Evolutionary conservation across 2,329 filamentous ascomycete genomes (phyloP), one percentile per base, ranked within the genome.

Genomic region (Fusarium nodosum): DNA sequence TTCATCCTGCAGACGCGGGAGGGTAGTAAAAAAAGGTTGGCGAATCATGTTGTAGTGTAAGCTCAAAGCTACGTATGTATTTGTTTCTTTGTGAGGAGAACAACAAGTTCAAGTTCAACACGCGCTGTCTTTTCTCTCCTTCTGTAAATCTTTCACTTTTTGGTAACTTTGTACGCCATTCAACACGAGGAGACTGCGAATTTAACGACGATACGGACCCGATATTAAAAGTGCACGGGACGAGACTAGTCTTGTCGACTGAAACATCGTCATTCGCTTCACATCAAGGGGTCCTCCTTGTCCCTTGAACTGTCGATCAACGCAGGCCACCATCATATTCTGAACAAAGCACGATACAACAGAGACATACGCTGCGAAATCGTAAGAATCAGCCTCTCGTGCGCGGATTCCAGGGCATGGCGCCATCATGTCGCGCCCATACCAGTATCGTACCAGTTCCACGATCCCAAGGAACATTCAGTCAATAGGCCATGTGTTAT

Each of bases 381-480:
- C n/a, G 9, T n/a, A n/a, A 20, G 31, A 36, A 42, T 16, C 15
- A 55, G 46, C 9, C 57, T 24, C 24, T 44, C 20, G 42, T 33
- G 30, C 12, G 50, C 41, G 20, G 31, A 46, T 52, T 45, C 16
- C 56, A 54, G 72, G 76, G 71, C 63, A 78, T 77, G 77, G 77
- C 76, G 61, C 62, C 66, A 74, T 54, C 56, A 79, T 79, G 77
- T 74, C 72, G 53, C 68, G 61, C 68, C 66, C 65, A 60, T 67
- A 66, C 62, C 58, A 74, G 55, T 55, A 69, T 54, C 60, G 51
- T 36, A 60, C 56, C 56, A 66, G 54, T 54, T 58, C 63, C 46
- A 58, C 53, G 51, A 64, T 69, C 26, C 65, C 62, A 26, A 47
- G 44, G 26, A 69, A 68, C 34, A 34, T 72, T 50, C 69, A 70